These are phyloP conservation scores for Sporothrix humicola DNA, from an alignment of 2,329 filamentous ascomycete genomes.

Conservation along the genomic window DNA sequence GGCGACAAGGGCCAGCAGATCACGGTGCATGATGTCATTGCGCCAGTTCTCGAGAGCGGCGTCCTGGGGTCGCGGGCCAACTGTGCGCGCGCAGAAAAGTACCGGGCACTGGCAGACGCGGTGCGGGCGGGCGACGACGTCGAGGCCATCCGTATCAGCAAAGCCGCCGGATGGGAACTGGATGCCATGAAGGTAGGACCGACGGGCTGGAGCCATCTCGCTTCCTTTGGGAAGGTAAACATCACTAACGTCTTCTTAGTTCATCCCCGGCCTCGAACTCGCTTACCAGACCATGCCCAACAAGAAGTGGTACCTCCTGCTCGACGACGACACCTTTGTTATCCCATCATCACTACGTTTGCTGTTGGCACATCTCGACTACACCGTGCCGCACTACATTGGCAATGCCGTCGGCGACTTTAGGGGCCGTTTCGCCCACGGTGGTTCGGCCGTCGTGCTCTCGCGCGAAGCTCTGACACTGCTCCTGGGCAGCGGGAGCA, in stretches of 20 bases:
- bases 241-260: slow-evolving; percentile 46
- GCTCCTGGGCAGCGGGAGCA: slow-evolving; percentile 46
- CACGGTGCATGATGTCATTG: slow-evolving; percentile 51
- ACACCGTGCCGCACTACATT: slow-evolving; percentile 55
- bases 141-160: slow-evolving; percentile 48
- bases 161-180: slow-evolving; percentile 55
- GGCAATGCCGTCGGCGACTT: slow-evolving; percentile 64
- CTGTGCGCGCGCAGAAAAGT: slow-evolving; percentile 49
- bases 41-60: slow-evolving; percentile 40
- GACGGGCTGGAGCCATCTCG: too few relatives aligned
- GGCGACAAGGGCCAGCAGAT: slow-evolving; percentile 40
- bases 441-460: slow-evolving; percentile 60
- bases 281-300: slow-evolving; percentile 56
- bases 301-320: slow-evolving; percentile 65
- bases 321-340: slow-evolving; percentile 64
- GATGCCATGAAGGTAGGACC: slow-evolving; percentile 51
- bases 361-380: slow-evolving; percentile 57
- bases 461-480: slow-evolving; percentile 57
- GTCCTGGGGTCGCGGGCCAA: slow-evolving; percentile 45
- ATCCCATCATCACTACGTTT: slow-evolving; percentile 55
- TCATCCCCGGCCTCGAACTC: slow-evolving; percentile 61
- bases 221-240: too few relatives aligned
- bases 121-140: slow-evolving; percentile 49
- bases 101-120: slow-evolving; percentile 48
- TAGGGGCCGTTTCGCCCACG: slow-evolving; percentile 61